Base-by-base conservation (phyloP, 148 eudicot species). In the Hydrangea macrophylla region DNA sequence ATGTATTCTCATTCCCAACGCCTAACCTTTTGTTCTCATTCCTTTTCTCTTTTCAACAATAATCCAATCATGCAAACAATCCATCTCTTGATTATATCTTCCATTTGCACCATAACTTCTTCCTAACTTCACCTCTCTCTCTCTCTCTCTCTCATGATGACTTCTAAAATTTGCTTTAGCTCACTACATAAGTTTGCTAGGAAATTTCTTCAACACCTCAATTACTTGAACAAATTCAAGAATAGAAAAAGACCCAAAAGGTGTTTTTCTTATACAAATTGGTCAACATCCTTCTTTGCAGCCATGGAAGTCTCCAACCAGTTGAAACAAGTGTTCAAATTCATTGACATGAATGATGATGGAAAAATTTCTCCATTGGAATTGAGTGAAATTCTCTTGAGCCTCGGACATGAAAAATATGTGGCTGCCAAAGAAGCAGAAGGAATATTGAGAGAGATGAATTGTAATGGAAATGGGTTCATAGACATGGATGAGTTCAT, bases 261-360 rank as follows among this genome's bases (percentile, higher is more conserved):
- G 3, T 31, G 28, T 9, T 17, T 18, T 27, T 62, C 69, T 23
- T 55, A 50, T 54, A 30, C 57, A 3, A 68, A 48, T 20, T 62
- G 69, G 68, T 61, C 24, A 23, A 60, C 73, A 62, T 62, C 81
- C 44, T 78, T 83, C 68, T 83, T 78, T 45, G 71, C 67, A 9
- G 68, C 80, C 69, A 78, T 78, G 79, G 81, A 82, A 58, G 42
- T 78, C 23, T 79, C 86, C 17, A 74, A 65, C 50, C 90, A 88
- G 45, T 57, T 84, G 25, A 84, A 84, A 60, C 82, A 77, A 53
- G 91, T 89, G 18, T 89, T 89, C 81, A 65, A 82, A 26, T 84
- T 82, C 75, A 77, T 89, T 25, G 95, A 89, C 70, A 57, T 83
- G 27, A 83, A 88, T 50, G 89, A 87, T 2, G 95, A 89, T 62